These are phyloP conservation scores for Capniomyces stellatus DNA, from an alignment of 371 early-diverging fungal genomes.

Conservation along the genomic window DNA sequence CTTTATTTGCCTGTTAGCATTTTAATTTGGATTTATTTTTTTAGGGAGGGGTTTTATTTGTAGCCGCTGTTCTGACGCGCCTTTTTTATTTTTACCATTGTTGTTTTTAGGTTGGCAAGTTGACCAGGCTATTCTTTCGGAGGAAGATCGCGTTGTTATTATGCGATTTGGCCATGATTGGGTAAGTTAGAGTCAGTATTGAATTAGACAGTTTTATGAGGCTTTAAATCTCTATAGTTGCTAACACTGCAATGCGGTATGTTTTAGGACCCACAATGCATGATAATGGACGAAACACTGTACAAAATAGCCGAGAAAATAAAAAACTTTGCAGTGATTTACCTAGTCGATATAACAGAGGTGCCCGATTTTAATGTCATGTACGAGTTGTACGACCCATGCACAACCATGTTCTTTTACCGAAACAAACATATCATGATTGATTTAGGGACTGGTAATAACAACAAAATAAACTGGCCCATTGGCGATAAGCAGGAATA, in stretches of 20 bases:
- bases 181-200: no score
- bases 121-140: conserved; percentile 94
- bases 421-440: conserved; percentile 96
- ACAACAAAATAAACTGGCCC: conserved; percentile 97
- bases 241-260: no score
- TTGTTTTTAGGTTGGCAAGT: conserved; percentile 75
- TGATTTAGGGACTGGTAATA: conserved; percentile 96
- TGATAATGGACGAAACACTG: conserved; percentile 92
- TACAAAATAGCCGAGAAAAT: conserved; percentile 83
- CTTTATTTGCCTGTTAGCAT: no score
- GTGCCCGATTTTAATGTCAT: conserved; percentile 89
- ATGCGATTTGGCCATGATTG: conserved; percentile 96
- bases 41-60: no score
- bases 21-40: no score
- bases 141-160: conserved; percentile 91
- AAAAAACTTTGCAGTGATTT: conserved; percentile 94
- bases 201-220: no score
- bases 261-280: conserved; percentile 79
- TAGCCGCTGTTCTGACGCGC: no score
- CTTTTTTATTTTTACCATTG: no score
- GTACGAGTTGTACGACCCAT: conserved; percentile 94
- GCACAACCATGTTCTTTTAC: conserved; percentile 86
- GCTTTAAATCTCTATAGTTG: no score
- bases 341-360: conserved; percentile 71
- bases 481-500: conserved; percentile 74